Conservation (phyloP, 2,329 filamentous ascomycete genomes). For the Cercospora citrullina region DNA sequence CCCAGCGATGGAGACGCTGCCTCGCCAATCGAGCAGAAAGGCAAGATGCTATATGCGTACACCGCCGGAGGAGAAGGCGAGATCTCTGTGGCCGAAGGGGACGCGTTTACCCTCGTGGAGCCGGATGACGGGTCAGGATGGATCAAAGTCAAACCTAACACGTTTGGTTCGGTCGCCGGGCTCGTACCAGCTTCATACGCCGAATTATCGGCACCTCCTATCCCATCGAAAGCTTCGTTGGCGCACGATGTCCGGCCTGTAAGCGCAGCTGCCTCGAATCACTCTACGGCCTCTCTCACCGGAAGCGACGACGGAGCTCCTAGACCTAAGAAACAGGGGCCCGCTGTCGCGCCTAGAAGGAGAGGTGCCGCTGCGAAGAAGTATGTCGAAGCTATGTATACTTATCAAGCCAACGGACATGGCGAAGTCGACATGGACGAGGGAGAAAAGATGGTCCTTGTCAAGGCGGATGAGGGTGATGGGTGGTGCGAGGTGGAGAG, state of each 20-base stretch:
- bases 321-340: conserved; percentile 76
- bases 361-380: conserved; percentile 71
- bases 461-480: conserved; percentile 85
- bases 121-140: conserved; percentile 91
- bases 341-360: conserved; percentile 75
- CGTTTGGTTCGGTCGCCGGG: conserved; percentile 67
- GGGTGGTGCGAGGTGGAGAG: conserved; percentile 98
- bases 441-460: conserved; percentile 86
- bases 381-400: conserved; percentile 91
- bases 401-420: conserved; percentile 82
- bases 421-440: conserved; percentile 87
- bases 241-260: conserved; percentile 24
- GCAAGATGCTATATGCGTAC: conserved; percentile 88
- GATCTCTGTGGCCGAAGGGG: conserved; percentile 74
- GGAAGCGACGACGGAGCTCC: conserved; percentile 47
- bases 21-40: conserved; percentile 60
- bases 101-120: conserved; percentile 75
- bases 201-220: conserved; percentile 53
- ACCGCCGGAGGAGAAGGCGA: conserved; percentile 80
- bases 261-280: conserved; percentile 56
- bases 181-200: conserved; percentile 86
- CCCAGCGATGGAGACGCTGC: conserved; percentile 57
- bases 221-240: conserved; percentile 15
- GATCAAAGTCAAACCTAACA: conserved; percentile 69
- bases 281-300: conserved; percentile 66